Conservation (phyloP, 2,329 filamentous ascomycete genomes). For the Phoma sp. region DNA sequence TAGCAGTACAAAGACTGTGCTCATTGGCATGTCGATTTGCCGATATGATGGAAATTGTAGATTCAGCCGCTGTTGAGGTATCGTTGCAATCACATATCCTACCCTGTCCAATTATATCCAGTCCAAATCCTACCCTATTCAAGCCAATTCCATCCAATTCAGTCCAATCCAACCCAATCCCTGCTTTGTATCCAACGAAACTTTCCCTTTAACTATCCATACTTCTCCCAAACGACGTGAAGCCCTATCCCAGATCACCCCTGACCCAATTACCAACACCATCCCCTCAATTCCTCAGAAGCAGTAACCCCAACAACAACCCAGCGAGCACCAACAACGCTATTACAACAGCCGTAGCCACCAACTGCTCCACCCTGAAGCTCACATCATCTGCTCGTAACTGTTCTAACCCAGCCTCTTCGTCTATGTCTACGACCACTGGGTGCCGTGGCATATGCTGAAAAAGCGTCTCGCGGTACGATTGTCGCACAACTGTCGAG, state of each 20-base stretch:
- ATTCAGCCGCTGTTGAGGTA: slow-evolving; percentile 4
- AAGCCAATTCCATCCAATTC: not conserved
- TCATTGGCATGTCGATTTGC: not conserved
- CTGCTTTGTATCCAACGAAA: not conserved
- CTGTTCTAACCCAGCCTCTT: slow-evolving; percentile 22
- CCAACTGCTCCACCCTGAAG: slow-evolving; percentile 26
- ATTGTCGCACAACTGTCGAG: slow-evolving; percentile 25
- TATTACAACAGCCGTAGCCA: slow-evolving; percentile 26
- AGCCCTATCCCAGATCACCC: not conserved
- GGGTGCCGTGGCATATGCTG: slow-evolving; percentile 23
- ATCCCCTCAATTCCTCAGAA: not conserved
- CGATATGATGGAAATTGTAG: not conserved
- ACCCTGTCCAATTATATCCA: not conserved
- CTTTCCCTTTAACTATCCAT: not conserved
- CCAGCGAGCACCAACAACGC: slow-evolving; percentile 24
- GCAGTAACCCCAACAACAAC: slow-evolving; percentile 14
- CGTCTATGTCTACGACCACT: slow-evolving; percentile 13
- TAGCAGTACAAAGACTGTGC: not conserved
- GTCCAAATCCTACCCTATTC: not conserved
- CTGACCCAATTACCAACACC: not conserved
- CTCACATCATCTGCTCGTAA: slow-evolving; percentile 26
- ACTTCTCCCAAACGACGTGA: not conserved
- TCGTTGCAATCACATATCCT: slow-evolving; percentile 1
- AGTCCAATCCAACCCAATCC: not conserved
- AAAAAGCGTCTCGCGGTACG: slow-evolving; percentile 30